Conservation (phyloP, 2,329 filamentous ascomycete species). For the Clonostachys rosea region DNA sequence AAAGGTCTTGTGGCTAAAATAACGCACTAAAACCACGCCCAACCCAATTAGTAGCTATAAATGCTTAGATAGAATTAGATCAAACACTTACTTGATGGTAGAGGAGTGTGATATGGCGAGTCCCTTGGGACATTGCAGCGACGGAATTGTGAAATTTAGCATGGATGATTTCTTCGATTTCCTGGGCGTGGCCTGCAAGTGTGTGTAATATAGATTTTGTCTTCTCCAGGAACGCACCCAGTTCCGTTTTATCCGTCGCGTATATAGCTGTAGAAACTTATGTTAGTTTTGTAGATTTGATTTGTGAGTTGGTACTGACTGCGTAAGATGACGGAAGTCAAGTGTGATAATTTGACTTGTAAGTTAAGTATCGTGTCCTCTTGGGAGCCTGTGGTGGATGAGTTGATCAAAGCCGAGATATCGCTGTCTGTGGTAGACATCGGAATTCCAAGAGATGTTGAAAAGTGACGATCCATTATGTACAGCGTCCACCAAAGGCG, state of each 20-base stretch:
- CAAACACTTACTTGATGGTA: too few relatives aligned
- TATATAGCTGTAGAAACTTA: constrained; percentile 20
- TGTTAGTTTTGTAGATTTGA: not conserved
- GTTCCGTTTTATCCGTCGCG: constrained; percentile 22
- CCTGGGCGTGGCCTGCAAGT: constrained; percentile 26
- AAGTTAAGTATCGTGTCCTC: constrained; percentile 21
- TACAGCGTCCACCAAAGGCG: constrained; percentile 35
- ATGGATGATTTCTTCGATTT: constrained; percentile 27
- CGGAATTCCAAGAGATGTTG: constrained; percentile 27
- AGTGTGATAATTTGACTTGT: constrained; percentile 25
- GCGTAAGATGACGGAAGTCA: constrained; percentile 25
- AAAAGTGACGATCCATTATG: constrained; percentile 32
- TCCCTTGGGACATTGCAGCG: constrained; percentile 26
- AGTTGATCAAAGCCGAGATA: constrained; percentile 24
- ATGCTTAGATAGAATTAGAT: too few relatives aligned
- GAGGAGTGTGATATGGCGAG: constrained; percentile 26
- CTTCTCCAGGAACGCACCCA: constrained; percentile 25
- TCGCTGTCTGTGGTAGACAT: constrained; percentile 29
- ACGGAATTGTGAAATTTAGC: constrained; percentile 24
- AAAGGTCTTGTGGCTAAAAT: constrained; percentile 31
- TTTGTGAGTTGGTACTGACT: constrained; percentile 12
- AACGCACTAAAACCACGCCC: constrained; percentile 18
- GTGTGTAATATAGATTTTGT: constrained; percentile 26
- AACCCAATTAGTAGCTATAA: not conserved
- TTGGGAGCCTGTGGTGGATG: constrained; percentile 15